phyloP scores from a whole-genome alignment of 2,329 filamentous ascomycete species.

The Paracoccidioides lutzii region DNA sequence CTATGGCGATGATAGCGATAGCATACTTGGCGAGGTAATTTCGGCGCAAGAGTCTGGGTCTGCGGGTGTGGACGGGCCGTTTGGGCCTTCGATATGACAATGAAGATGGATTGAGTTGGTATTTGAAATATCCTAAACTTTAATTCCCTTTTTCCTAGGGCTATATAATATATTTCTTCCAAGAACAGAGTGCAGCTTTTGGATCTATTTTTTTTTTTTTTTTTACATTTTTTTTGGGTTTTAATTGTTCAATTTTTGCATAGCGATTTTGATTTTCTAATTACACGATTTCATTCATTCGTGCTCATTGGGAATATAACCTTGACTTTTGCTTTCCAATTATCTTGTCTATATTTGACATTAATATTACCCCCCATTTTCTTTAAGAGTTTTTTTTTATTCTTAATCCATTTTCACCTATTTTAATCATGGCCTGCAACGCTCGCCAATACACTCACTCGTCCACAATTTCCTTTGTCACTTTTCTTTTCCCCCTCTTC shows the following conservation, averaged over 20 bases:
- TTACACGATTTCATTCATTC: background rate
- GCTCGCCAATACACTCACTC: conserved; percentile 14
- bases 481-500: conserved; percentile 14
- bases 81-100: conserved; percentile 11
- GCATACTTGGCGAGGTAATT: background rate
- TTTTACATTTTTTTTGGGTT: background rate
- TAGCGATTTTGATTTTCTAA: background rate
- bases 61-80: conserved; percentile 6
- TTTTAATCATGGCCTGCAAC: background rate
- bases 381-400: background rate
- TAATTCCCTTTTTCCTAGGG: background rate
- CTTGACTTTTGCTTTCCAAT: background rate
- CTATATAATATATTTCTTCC: no score
- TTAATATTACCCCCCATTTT: background rate
- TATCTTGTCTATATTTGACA: background rate
- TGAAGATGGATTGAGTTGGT: background rate
- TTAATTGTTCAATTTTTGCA: background rate
- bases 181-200: background rate
- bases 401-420: background rate
- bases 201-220: no score
- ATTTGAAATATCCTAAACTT: no score
- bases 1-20: conserved; percentile 9
- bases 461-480: conserved; percentile 15
- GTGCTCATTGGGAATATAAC: background rate
- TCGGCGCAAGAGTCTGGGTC: background rate